A percentile compares a stretch with the other conserved stretches of the same genome.
phyloP scores from a whole-genome alignment of 176 grass and related monocot species.

The Oryza punctata region DNA sequence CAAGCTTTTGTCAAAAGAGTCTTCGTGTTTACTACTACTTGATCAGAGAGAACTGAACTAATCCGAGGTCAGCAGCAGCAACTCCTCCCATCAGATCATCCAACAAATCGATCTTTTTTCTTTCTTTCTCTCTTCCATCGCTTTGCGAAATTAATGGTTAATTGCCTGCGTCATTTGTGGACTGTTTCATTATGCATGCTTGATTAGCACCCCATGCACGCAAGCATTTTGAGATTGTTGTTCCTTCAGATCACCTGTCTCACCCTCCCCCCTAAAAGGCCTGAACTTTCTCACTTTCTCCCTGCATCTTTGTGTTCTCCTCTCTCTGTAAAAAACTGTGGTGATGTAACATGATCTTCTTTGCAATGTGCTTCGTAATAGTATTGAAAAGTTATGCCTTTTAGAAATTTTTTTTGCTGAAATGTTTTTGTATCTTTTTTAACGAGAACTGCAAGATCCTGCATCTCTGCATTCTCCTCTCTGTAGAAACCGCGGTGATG shows the following conservation, averaged over 20 bases:
- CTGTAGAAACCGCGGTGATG: not conserved
- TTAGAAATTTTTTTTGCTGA: not conserved
- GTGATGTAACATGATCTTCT: not conserved
- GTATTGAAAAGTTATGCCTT: not conserved
- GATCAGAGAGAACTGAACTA: not conserved
- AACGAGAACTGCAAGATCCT: not conserved
- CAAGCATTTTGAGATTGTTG: constrained; percentile 31
- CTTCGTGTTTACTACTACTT: not conserved
- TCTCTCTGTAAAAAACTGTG: not conserved
- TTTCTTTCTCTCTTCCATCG: not conserved
- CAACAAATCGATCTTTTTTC: constrained; percentile 22
- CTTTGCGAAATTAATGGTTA: constrained; percentile 35
- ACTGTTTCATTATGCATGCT: constrained; percentile 34
- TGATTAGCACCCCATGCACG: constrained; percentile 41
- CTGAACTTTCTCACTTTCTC: constrained; percentile 19
- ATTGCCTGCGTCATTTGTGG: constrained; percentile 7
- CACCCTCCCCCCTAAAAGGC: constrained; percentile 37
- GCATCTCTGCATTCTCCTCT: not conserved
- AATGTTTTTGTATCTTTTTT: not conserved
- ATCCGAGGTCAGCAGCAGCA: constrained; percentile 21
- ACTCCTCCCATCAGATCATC: constrained; percentile 40
- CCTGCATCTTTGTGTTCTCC: not conserved
- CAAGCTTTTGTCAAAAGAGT: constrained; percentile 19
- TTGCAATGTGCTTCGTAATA: not conserved
- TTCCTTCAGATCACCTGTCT: constrained; percentile 52